phyloP scores from a whole-genome alignment of 352 stramenopile genomes.

The Globisporangium spinosum region DNA sequence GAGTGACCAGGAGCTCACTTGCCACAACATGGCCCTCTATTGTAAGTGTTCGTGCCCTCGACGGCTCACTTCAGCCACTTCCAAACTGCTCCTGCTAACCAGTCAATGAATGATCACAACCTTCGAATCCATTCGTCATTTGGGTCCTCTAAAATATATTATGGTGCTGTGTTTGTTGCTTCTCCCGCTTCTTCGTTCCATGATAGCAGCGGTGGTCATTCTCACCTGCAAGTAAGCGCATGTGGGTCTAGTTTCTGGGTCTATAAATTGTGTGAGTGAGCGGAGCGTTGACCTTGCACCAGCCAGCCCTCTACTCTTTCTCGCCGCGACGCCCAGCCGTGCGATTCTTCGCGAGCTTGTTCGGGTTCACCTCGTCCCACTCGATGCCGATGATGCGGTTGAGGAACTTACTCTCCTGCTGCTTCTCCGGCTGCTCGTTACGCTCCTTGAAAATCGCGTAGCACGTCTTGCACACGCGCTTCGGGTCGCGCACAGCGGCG shows the following conservation, averaged over 20 bases:
- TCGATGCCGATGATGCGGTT: constrained; percentile 82
- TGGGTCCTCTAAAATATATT: constrained; percentile 2
- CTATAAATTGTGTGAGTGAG: constrained; percentile 2
- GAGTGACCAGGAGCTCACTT: background rate
- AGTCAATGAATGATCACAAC: background rate
- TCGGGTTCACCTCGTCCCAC: constrained; percentile 88
- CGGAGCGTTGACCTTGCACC: background rate
- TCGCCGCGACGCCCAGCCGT: constrained; percentile 58
- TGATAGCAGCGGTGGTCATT: background rate
- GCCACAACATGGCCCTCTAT: background rate
- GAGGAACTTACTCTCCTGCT: constrained; percentile 60
- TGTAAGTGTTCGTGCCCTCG: background rate
- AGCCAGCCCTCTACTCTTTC: constrained; percentile 28
- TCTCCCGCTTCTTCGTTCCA: background rate
- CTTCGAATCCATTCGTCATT: background rate
- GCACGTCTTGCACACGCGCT: constrained; percentile 86
- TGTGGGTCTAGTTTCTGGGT: background rate
- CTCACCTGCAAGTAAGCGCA: background rate
- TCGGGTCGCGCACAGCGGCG: constrained; percentile 55
- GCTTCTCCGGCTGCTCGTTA: constrained; percentile 59
- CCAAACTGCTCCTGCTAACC: background rate
- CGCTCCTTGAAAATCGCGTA: constrained; percentile 84
- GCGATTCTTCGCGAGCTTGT: constrained; percentile 59
- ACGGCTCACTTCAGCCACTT: too few relatives aligned
- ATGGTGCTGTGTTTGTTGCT: background rate